phyloP scores from a whole-genome alignment of 495 filamentous ascomycete species.

The Xylona heveae region DNA sequence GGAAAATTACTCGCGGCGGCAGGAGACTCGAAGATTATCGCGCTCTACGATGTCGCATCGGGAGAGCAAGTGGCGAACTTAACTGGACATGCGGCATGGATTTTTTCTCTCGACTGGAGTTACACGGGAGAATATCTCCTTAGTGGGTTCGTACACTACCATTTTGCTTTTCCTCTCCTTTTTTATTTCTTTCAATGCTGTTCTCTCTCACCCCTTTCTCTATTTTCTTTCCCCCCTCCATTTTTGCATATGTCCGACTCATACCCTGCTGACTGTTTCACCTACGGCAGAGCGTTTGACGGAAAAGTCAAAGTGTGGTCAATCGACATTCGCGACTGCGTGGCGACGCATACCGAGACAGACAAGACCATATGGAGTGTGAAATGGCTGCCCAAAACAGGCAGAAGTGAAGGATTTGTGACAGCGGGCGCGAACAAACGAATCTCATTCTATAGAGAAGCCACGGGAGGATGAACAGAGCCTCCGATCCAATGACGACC shows the following conservation, averaged over 20 bases:
- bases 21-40: conserved; percentile 73
- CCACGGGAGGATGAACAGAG: conserved; percentile 51
- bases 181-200: not conserved
- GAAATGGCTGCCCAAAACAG: conserved; percentile 53
- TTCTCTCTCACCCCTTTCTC: not conserved
- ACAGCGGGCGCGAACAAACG: conserved; percentile 62
- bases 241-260: too few species aligned
- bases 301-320: conserved; percentile 94
- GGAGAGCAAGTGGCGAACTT: conserved; percentile 85
- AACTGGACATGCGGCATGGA: conserved; percentile 60
- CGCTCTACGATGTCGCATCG: conserved; percentile 72
- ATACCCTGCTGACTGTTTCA: too few species aligned
- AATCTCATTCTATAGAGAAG: conserved; percentile 81
- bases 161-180: too few species aligned
- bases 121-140: conserved; percentile 83
- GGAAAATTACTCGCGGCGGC: conserved; percentile 76
- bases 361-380: conserved; percentile 73
- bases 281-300: conserved; percentile 39
- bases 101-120: conserved; percentile 80
- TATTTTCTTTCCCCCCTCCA: too few species aligned
- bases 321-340: conserved; percentile 56
- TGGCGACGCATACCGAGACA: conserved; percentile 82
- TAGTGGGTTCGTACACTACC: conserved; percentile 36
- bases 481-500: too few species aligned
- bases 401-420: conserved; percentile 65